phyloP scores from a whole-genome alignment of 106 monocot genomes.

The Dendrobium chrysotoxum region DNA sequence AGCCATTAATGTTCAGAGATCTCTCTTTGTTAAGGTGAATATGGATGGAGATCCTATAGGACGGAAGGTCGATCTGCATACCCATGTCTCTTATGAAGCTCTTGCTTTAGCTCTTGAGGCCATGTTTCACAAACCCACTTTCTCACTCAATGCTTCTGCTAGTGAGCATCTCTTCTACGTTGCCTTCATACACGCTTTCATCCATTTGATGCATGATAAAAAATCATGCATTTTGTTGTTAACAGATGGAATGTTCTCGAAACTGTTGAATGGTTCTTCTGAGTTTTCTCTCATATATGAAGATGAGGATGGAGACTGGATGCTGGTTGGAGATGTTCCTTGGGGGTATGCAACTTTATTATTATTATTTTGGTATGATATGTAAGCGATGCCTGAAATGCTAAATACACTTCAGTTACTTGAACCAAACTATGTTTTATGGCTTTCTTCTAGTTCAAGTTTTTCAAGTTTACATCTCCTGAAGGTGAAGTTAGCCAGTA shows the following conservation, averaged over 20 bases:
- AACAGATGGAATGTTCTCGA: slow-evolving; percentile 39
- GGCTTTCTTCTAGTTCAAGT: not conserved
- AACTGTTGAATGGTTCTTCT: slow-evolving; percentile 64
- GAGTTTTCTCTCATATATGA: slow-evolving; percentile 84
- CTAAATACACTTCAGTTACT: not conserved
- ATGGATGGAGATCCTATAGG: slow-evolving; percentile 96
- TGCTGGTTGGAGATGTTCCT: slow-evolving; percentile 98
- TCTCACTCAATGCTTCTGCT: not conserved
- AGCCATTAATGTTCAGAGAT: not conserved
- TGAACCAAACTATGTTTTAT: not conserved
- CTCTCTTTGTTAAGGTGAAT: slow-evolving; percentile 73
- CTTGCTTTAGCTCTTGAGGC: slow-evolving; percentile 56
- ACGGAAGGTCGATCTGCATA: slow-evolving; percentile 74
- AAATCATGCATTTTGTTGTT: slow-evolving; percentile 7
- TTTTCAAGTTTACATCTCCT: not conserved
- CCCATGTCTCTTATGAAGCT: slow-evolving; percentile 52
- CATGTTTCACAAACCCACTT: slow-evolving; percentile 60
- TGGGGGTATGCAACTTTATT: slow-evolving; percentile 57
- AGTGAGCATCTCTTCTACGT: slow-evolving; percentile 8
- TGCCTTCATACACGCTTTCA: not conserved
- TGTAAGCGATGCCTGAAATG: too few relatives aligned
- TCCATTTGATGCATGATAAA: not conserved
- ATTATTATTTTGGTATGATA: too few relatives aligned
- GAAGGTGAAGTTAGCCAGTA: not conserved
- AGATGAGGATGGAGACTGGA: slow-evolving; percentile 95